Evolutionary conservation across 1,284 basidiomycete genomes (phyloP), one percentile per base, ranked within the genome.

Genomic region (Takashimella tepidaria): DNA sequence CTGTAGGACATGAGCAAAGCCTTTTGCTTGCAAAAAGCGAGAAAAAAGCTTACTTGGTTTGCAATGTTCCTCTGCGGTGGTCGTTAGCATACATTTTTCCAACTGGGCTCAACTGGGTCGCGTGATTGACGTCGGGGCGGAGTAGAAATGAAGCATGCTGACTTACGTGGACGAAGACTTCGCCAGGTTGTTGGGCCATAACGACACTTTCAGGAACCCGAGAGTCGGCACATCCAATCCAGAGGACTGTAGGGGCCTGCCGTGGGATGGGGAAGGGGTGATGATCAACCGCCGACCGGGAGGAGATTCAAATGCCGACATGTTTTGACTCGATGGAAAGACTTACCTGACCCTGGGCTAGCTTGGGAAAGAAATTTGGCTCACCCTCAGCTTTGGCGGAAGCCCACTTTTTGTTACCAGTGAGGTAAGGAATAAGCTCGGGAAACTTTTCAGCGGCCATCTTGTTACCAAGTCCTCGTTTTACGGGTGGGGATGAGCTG

Each of bases 141-240:
- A n/a, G n/a, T n/a, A 24, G 16, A 10, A 19, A n/a, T 40, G 21
- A 42, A 24, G 20, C 3, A 5, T 48, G 8, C 10, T 16, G 21
- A 66, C 68, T 62, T 27, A 71, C 70, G 68, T 84, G 82, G 25
- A 84, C 84, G 63, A 87, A 87, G 55, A 87, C 80, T 47, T 85
- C 84, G 49, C 85, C 85, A 0, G 85, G 85, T 54, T 79, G 67
- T 21, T 65, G 61, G 43, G 56, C 67, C 47, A 70, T 60, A 47
- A 76, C 58, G 47, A 68, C 63, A 23, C 63, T 70, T 57, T 76
- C 74, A 31, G 74, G 71, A 12, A 74, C 72, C 51, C 74, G 66
- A 12, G 72, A 74, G 63, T 76, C 74, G 46, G 72, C 66, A 60
- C 74, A 76, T 42, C 74, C 74, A 24, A 76, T 68, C 74, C 74